Conservation (phyloP, 2,329 filamentous ascomycete species). For the Calonectria hongkongensis region DNA sequence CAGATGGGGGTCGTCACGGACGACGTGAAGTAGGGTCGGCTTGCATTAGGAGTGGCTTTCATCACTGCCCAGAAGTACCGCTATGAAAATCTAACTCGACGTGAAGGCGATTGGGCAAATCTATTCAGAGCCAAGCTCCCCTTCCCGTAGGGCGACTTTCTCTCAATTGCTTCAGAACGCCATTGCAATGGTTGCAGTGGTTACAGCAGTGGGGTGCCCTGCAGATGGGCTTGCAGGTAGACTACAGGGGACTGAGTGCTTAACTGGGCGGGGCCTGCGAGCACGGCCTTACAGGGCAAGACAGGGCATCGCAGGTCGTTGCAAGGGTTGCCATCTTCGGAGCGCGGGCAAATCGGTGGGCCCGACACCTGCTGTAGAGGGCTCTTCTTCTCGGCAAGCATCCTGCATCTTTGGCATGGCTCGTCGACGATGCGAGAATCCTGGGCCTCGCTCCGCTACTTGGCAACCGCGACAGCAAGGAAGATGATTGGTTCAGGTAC, state of each 20-base stretch:
- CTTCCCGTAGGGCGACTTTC: not conserved
- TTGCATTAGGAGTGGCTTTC: not conserved
- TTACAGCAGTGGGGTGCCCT: conserved; percentile 20
- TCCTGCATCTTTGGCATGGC: conserved; percentile 22
- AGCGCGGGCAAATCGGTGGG: conserved; percentile 41
- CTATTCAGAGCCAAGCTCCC: conserved; percentile 3
- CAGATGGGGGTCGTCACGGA: conserved; percentile 6
- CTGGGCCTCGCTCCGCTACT: not conserved
- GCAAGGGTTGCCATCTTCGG: conserved; percentile 19
- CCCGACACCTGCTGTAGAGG: conserved; percentile 39
- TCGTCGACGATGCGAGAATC: conserved; percentile 9
- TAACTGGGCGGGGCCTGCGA: conserved; percentile 22
- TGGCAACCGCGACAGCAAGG: conserved; percentile 17
- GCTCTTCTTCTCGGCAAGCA: conserved; percentile 8
- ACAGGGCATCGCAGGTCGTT: conserved; percentile 21
- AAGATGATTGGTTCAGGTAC: conserved; percentile 25
- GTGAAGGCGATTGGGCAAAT: not conserved
- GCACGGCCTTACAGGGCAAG: conserved; percentile 32
- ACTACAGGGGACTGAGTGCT: not conserved
- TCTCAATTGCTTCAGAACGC: not conserved
- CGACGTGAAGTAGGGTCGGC: conserved; percentile 23
- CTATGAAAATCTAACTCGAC: not conserved
- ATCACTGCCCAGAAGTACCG: not conserved
- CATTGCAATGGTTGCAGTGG: conserved; percentile 20
- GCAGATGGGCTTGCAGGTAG: conserved; percentile 31